phyloP scores from a whole-genome alignment of 1,284 basidiomycete genomes.

The Anthracocystis setariae region DNA sequence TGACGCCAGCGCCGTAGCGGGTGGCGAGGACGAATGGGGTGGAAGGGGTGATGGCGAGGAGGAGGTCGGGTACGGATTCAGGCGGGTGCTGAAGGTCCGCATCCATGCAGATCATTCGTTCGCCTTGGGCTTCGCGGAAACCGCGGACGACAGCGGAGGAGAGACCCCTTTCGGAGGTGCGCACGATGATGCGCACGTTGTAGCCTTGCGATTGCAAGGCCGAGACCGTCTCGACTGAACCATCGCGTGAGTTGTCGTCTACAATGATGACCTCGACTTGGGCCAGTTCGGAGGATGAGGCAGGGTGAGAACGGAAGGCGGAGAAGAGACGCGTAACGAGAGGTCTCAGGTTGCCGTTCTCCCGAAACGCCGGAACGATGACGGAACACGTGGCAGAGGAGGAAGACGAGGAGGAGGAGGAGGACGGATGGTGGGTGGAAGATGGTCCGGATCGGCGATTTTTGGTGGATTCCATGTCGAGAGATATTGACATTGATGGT shows the following conservation, averaged over 20 bases:
- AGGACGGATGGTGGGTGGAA: no score
- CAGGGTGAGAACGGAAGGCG: constrained; percentile 26
- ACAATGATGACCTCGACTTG: constrained; percentile 41
- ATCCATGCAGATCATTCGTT: constrained; percentile 71
- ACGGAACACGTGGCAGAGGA: constrained; percentile 45
- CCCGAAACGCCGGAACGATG: constrained; percentile 42
- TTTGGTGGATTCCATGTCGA: constrained; percentile 45
- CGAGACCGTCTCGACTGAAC: constrained; percentile 31
- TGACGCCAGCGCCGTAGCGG: constrained; percentile 70
- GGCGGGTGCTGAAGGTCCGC: constrained; percentile 71
- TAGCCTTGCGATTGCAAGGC: constrained; percentile 64
- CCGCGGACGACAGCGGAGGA: constrained; percentile 70
- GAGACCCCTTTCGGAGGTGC: constrained; percentile 70
- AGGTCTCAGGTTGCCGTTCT: constrained; percentile 65
- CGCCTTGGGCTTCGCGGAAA: constrained; percentile 69
- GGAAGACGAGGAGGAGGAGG: constrained; percentile 11
- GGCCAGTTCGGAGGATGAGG: constrained; percentile 19
- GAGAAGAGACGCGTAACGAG: constrained; percentile 69
- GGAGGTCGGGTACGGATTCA: constrained; percentile 69
- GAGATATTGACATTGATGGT: constrained; percentile 40
- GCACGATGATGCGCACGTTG: constrained; percentile 70
- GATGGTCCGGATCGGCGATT: constrained; percentile 21
- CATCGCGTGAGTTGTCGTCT: constrained; percentile 51
- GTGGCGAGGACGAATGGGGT: constrained; percentile 70
- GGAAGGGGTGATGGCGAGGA: constrained; percentile 66